Percentiles rank a stretch among this genome's conserved stretches.
phyloP scores from a whole-genome alignment of 192 early-diverging fungal species.

The Coemansia sp. region DNA sequence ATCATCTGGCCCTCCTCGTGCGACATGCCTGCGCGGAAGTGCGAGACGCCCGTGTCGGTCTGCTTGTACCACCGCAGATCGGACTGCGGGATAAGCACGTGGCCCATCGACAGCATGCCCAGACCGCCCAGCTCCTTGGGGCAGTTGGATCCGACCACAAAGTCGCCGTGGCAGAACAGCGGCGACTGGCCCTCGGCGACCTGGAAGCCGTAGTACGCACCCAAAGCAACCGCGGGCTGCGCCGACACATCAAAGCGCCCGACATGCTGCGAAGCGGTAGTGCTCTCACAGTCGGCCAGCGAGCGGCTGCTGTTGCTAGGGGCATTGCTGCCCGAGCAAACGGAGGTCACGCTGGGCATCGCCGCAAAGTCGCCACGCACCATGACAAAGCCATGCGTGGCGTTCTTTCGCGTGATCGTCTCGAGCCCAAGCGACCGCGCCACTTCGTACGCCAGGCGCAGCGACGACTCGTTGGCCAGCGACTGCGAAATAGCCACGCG shows the following conservation, averaged over 20 bases:
- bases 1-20: conserved; percentile 97
- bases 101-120: conserved; percentile 99
- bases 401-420: conserved; percentile 26
- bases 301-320: not conserved
- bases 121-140: conserved; percentile 97
- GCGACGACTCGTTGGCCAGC: conserved; percentile 23
- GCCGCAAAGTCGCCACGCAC: conserved; percentile 24
- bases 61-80: conserved; percentile 97
- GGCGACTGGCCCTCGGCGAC: conserved; percentile 47
- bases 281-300: not conserved
- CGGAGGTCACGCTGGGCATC: conserved; percentile 19
- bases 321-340: conserved; percentile 11
- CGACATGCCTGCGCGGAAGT: conserved; percentile 98
- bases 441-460: conserved; percentile 49
- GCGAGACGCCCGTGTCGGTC: conserved; percentile 95
- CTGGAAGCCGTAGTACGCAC: conserved; percentile 51
- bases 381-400: conserved; percentile 33
- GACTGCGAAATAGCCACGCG: conserved; percentile 28
- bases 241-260: conserved; percentile 30
- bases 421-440: conserved; percentile 47
- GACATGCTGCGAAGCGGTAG: not conserved
- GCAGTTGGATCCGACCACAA: conserved; percentile 62
- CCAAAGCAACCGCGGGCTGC: conserved; percentile 9
- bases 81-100: conserved; percentile 96
- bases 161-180: conserved; percentile 56